Evolutionary conservation across 2,329 filamentous ascomycete genomes (phyloP).

Genomic region (Didymella pinodella): DNA sequence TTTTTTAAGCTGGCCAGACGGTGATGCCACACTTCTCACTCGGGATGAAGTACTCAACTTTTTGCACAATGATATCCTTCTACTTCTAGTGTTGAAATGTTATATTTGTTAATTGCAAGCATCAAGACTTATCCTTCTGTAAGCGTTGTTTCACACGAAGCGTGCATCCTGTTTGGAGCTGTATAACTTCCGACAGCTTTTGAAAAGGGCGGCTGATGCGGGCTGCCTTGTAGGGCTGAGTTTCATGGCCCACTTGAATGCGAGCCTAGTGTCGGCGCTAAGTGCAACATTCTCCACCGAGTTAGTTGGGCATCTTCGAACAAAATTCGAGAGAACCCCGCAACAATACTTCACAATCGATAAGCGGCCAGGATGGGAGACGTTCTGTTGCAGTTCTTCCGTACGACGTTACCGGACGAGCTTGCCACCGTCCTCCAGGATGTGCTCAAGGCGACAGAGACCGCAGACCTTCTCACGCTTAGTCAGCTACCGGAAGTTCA

Average conservation of each 20-base stretch:
- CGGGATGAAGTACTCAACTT: background rate
- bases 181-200: background rate
- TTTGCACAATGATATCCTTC: conserved; percentile 11
- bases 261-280: conserved; percentile 32
- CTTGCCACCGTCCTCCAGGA: conserved; percentile 49
- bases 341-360: conserved; percentile 25
- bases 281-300: conserved; percentile 39
- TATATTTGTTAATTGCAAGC: background rate
- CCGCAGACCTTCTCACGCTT: conserved; percentile 53
- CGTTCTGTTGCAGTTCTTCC: conserved; percentile 52
- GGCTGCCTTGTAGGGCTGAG: conserved; percentile 11
- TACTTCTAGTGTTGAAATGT: background rate
- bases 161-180: background rate
- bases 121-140: background rate
- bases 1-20: background rate
- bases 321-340: conserved; percentile 33
- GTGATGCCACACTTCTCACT: background rate
- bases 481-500: conserved; percentile 52
- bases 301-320: conserved; percentile 34
- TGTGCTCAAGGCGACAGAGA: conserved; percentile 51
- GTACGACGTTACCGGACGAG: conserved; percentile 53
- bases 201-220: conserved; percentile 12
- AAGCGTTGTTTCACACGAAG: background rate
- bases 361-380: conserved; percentile 51
- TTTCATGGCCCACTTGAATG: conserved; percentile 22